Base-by-base conservation (phyloP, 2,329 filamentous ascomycete genomes). In the Dactylellina parvicollis region DNA sequence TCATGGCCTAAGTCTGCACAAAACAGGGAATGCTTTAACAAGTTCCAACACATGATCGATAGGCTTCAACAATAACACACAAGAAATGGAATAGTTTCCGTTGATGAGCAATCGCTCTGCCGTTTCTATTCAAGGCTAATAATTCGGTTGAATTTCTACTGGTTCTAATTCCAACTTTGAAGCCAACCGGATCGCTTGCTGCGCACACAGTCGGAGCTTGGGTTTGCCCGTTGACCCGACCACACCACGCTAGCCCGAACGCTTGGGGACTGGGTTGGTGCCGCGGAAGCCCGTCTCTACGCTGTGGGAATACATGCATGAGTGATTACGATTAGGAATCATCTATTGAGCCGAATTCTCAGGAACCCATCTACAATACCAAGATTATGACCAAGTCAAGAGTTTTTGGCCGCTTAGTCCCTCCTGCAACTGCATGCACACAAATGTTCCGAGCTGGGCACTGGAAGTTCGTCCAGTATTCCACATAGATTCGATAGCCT, bases 321-420 rank as follows among this genome's bases (percentile, higher is more conserved):
- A 16, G 20, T 56, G 52, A 40, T 18, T 52, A 36, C 47, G 2
- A 34, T 16, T 10, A 18, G 12, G 38, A 8, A 14, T 28, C 16
- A 55, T 3, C 7, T 5, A 55, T 32, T 12, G 26, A 24, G 8
- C 3, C 20, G 38, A 26, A 50, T 49, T 28, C 16, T 26, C 56
- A 67, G 50, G 59, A 54, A 52, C 20, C 16, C 4, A 24, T 42
- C 8, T 14, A 32, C 28, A 28, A 32, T 20, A 38, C 14, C 34
- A 54, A n/a, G n/a, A n/a, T n/a, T n/a, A 67, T 69, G 64, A 69
- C 64, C 61, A 69, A 69, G 46, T 44, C 10, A 14, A 38, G 40
- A 32, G 4, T 38, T 22, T 44, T 38, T 20, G 50, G 40, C 50
- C 50, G 28, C 20, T 9, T 55, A 55, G 44, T 38, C 20, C 2